Conservation (phyloP, 768 basidiomycete genomes). For the Tricholoma sp. region DNA sequence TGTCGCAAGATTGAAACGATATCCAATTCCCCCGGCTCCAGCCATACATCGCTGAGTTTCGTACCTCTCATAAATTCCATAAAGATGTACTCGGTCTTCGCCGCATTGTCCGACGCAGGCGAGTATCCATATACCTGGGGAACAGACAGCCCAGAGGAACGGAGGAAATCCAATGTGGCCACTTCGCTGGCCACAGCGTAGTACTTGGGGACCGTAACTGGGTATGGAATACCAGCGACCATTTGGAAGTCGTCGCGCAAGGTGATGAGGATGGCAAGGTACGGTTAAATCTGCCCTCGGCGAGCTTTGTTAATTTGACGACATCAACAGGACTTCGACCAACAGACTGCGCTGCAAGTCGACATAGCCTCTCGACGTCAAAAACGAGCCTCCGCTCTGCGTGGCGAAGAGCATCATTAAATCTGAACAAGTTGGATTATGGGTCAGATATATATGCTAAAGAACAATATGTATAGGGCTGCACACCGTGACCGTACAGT, state of each 20-base stretch:
- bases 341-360: constrained; percentile 41
- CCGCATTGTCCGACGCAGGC: constrained; percentile 32
- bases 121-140: constrained; percentile 40
- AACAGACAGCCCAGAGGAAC: constrained; percentile 33
- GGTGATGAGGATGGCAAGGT: constrained; percentile 35
- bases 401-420: constrained; percentile 41
- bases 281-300: constrained; percentile 40
- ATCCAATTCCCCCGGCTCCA: constrained; percentile 29
- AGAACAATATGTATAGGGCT: constrained; percentile 24
- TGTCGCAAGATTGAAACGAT: constrained; percentile 39
- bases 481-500: too few relatives aligned
- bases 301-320: constrained; percentile 34
- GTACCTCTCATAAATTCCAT: constrained; percentile 40
- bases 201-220: constrained; percentile 29
- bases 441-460: constrained; percentile 21
- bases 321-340: constrained; percentile 31
- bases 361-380: constrained; percentile 25
- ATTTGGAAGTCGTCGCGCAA: constrained; percentile 29
- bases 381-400: constrained; percentile 34
- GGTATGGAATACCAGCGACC: constrained; percentile 39
- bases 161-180: constrained; percentile 38
- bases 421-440: constrained; percentile 24
- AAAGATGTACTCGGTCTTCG: constrained; percentile 40
- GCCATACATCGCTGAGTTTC: constrained; percentile 36
- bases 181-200: constrained; percentile 40